phyloP scores from a whole-genome alignment of 2,329 filamentous ascomycete genomes.

The Ceratocystis huliohia region DNA sequence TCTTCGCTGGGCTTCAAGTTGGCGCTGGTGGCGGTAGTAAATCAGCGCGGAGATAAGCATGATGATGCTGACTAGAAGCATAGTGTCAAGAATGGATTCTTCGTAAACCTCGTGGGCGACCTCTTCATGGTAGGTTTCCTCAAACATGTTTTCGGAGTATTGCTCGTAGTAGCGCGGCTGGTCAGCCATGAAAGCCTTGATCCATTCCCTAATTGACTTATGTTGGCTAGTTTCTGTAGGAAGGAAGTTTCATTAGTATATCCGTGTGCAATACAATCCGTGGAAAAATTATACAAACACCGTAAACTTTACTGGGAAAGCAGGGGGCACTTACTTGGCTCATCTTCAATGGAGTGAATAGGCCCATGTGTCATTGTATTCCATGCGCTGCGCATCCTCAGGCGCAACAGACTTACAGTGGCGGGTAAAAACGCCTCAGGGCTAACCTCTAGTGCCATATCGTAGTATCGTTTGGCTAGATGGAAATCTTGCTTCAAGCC shows the following conservation, averaged over 20 bases:
- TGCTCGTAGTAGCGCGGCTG: conserved; percentile 53
- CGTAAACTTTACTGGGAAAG: not conserved
- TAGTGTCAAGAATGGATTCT: conserved; percentile 68
- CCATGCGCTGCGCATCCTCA: conserved; percentile 80
- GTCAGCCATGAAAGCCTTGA: conserved; percentile 68
- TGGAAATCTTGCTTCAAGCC: conserved; percentile 92
- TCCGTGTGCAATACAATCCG: too few species aligned
- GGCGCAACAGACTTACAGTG: conserved; percentile 72
- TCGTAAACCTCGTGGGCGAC: conserved; percentile 55
- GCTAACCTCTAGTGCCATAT: conserved; percentile 81
- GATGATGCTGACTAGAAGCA: conserved; percentile 69
- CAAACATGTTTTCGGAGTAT: conserved; percentile 36
- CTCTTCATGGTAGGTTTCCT: conserved; percentile 44
- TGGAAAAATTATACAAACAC: not conserved
- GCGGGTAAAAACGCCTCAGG: conserved; percentile 89
- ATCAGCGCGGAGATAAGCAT: conserved; percentile 63
- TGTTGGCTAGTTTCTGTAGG: conserved; percentile 52
- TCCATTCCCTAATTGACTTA: conserved; percentile 74
- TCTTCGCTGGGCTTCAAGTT: conserved; percentile 38
- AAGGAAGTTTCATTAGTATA: too few species aligned
- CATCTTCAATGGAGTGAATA: conserved; percentile 83
- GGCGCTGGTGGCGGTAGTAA: conserved; percentile 64
- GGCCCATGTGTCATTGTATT: conserved; percentile 84
- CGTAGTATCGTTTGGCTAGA: conserved; percentile 91
- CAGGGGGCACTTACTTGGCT: conserved; percentile 50